Evolutionary conservation across 2,329 filamentous ascomycete species (phyloP).

Genomic region (Venturia pyrina): DNA sequence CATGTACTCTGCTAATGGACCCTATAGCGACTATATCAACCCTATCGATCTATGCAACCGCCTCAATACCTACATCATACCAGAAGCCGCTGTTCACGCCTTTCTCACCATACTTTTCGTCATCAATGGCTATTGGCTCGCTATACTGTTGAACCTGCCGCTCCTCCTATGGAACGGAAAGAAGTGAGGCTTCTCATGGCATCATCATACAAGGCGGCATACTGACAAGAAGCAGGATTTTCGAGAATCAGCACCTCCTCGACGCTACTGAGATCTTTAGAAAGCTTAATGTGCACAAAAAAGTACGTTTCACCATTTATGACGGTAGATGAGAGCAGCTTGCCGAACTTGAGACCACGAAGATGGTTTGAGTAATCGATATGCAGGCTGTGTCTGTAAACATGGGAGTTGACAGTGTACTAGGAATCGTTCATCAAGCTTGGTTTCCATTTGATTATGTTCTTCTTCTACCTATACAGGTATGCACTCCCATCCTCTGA

Average conservation of each 20-base stretch:
- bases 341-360: not conserved
- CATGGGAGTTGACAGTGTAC: not conserved
- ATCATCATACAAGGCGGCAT: constrained; percentile 6
- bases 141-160: constrained; percentile 83
- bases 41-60: constrained; percentile 99
- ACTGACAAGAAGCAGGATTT: constrained; percentile 56
- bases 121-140: constrained; percentile 97
- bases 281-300: constrained; percentile 98
- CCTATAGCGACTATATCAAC: constrained; percentile 94
- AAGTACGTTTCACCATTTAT: constrained; percentile 46
- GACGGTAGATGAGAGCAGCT: not conserved
- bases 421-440: constrained; percentile 99
- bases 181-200: constrained; percentile 60
- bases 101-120: constrained; percentile 94
- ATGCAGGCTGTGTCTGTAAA: not conserved
- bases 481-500: constrained; percentile 53
- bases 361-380: not conserved
- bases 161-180: constrained; percentile 90
- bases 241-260: constrained; percentile 92
- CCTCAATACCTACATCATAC: constrained; percentile 98
- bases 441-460: constrained; percentile 97
- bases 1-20: not conserved
- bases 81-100: constrained; percentile 93
- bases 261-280: constrained; percentile 99
- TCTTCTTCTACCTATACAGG: constrained; percentile 99